Evolutionary conservation across 108 stramenopile species (phyloP).

Genomic region (Fragilariopsis cylindrus): DNA sequence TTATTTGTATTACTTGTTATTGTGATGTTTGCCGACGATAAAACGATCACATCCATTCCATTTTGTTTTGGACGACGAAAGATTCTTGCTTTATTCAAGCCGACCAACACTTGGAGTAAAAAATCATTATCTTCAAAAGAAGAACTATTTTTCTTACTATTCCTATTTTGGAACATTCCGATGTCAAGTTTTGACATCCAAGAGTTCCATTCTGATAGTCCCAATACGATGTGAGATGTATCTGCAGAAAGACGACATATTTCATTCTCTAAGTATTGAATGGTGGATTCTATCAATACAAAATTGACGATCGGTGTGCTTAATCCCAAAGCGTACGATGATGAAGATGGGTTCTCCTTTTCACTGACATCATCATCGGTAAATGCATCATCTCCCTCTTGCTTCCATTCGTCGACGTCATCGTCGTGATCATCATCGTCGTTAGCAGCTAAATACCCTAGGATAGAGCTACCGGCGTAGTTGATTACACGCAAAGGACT

Average conservation of each 20-base stretch:
- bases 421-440: constrained; percentile 8
- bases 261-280: constrained; percentile 4
- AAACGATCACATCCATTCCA: constrained; percentile 2
- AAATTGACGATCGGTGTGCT: constrained; percentile 1
- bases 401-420: constrained; percentile 10
- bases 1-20: too few relatives aligned
- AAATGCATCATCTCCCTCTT: constrained; percentile 22
- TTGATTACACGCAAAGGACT: too few relatives aligned
- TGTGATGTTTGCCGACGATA: neutral
- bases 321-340: neutral
- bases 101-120: constrained; percentile 14
- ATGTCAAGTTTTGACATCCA: constrained; percentile 4
- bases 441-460: constrained; percentile 1
- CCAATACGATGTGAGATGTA: neutral
- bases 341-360: neutral
- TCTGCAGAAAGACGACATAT: neutral
- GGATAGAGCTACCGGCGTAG: neutral
- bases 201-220: constrained; percentile 13
- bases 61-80: neutral
- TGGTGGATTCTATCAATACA: neutral
- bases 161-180: neutral
- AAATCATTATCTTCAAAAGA: constrained; percentile 6
- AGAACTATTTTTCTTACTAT: neutral
- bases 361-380: neutral
- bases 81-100: neutral